Percentiles rank a stretch among this genome's conserved stretches.
These are phyloP conservation scores for Myxozyma geophila DNA, from an alignment of 805 yeast species.

Conservation along the genomic window DNA sequence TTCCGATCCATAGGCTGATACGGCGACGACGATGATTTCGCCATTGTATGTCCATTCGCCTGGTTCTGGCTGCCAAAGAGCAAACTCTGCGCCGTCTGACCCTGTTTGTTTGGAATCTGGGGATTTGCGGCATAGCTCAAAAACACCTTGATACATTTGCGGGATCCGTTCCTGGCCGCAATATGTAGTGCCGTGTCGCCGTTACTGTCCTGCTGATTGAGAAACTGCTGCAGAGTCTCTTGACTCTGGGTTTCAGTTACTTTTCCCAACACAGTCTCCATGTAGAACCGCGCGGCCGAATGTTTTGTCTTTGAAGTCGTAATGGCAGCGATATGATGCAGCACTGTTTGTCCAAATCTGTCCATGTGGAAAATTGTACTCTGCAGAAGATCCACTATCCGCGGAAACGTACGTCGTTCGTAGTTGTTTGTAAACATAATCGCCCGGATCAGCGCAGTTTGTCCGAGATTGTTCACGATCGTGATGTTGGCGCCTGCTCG, in stretches of 20 bases:
- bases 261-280: constrained; percentile 75
- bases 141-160: constrained; percentile 51
- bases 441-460: constrained; percentile 84
- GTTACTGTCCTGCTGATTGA: constrained; percentile 75
- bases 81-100: constrained; percentile 49
- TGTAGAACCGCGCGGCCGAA: constrained; percentile 81
- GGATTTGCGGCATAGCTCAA: constrained; percentile 55
- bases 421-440: constrained; percentile 87
- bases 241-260: constrained; percentile 66
- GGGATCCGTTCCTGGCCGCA: constrained; percentile 63
- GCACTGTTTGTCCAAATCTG: constrained; percentile 68
- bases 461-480: constrained; percentile 68
- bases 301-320: constrained; percentile 68
- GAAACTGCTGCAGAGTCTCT: constrained; percentile 54
- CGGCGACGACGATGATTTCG: constrained; percentile 34
- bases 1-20: constrained; percentile 18
- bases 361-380: constrained; percentile 82
- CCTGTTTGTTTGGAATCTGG: constrained; percentile 50
- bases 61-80: constrained; percentile 29
- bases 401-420: constrained; percentile 77
- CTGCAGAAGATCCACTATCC: constrained; percentile 72
- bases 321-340: constrained; percentile 82
- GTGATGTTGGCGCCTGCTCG: constrained; percentile 74
- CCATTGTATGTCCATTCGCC: constrained; percentile 11
- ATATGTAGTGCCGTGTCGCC: constrained; percentile 89